Base-by-base conservation (phyloP, 371 early-diverging fungal species). In the Neoconidiobolus thromboides region DNA sequence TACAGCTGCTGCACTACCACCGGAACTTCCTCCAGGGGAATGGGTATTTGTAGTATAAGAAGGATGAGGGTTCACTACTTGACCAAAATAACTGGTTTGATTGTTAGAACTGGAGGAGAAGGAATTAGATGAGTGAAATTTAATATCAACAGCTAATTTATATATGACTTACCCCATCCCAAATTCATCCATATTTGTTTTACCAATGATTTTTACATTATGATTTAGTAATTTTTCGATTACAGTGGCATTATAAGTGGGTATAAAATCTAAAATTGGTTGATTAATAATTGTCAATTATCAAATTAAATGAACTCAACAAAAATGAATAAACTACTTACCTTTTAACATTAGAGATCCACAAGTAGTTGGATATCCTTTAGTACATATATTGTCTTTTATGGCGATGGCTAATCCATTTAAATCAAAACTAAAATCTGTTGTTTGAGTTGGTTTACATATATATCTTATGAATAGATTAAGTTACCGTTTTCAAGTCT, bases 101-200 rank as follows among this genome's bases (percentile, higher is more conserved):
- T 26, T 26, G 26, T 38, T 26, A 12, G 2, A 60, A n/a, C n/a
- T 46, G 46, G 43, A 42, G 9, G 47, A n/a, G 40, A 37, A 10
- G n/a, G 40, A 3, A 49, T 36, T 26, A 26, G 26, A 26, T 26
- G 26, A 26, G 26, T 26, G 26, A 26, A 26, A 26, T 26, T 26
- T 26, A 26, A 26, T 26, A 26, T 46, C 46, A 46, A 46, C 46
- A n/a, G 46, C n/a, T 46, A 9, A 9, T 6, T 46, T 46, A 46
- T 46, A 46, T 46, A 46, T 9, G 14, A 52, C 10, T 52, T 73
- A 86, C 73, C 96, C 96, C 93, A 95, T 94, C n/a, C 92, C 96
- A 79, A 93, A 95, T 67, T 94, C 95, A 67, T 95, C 96, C 89
- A 94, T 83, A 68, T 92, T 94, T 9, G 88, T 80, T 61, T 90